Evolutionary conservation across 2,329 filamentous ascomycete genomes (phyloP).

Genomic region (Nothophaeocryptopus gaeumannii): DNA sequence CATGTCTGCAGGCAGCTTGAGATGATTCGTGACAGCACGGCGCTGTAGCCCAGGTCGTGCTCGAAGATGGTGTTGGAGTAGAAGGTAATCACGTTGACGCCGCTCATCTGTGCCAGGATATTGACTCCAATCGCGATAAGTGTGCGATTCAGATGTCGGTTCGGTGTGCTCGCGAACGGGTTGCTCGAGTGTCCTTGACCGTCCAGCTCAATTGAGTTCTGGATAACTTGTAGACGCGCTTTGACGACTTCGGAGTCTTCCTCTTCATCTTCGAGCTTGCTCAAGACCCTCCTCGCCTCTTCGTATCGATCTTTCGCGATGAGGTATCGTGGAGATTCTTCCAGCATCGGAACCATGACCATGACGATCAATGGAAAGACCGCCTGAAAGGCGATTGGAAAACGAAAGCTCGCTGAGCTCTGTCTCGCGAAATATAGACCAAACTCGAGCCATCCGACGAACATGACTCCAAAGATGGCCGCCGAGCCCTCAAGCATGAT

Average conservation of each 20-base stretch:
- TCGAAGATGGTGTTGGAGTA: slow-evolving; percentile 28
- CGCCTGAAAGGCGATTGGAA: slow-evolving; percentile 44
- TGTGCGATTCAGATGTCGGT: slow-evolving; percentile 27
- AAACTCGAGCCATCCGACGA: slow-evolving; percentile 27
- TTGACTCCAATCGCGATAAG: slow-evolving; percentile 28
- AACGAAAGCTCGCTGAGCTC: slow-evolving; percentile 31
- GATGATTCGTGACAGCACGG: slow-evolving; percentile 24
- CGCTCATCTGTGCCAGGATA: slow-evolving; percentile 25
- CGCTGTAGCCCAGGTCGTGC: slow-evolving; percentile 21
- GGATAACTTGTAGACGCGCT: slow-evolving; percentile 18
- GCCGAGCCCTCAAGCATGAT: slow-evolving; percentile 24
- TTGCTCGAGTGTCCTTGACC: slow-evolving; percentile 24
- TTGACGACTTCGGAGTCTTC: slow-evolving; percentile 24
- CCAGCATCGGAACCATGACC: slow-evolving; percentile 33
- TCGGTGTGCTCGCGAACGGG: slow-evolving; percentile 26
- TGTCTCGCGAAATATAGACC: slow-evolving; percentile 24
- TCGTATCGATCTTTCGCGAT: slow-evolving; percentile 23
- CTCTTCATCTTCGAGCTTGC: slow-evolving; percentile 23
- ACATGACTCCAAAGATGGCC: slow-evolving; percentile 26
- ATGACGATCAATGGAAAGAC: slow-evolving; percentile 42
- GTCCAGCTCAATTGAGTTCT: slow-evolving; percentile 23
- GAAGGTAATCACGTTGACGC: slow-evolving; percentile 31
- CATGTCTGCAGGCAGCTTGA: slow-evolving; percentile 29
- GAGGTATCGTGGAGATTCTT: slow-evolving; percentile 29
- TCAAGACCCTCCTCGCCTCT: slow-evolving; percentile 30